phyloP scores from a whole-genome alignment of 345 rosid species.

The Acer negundo region DNA sequence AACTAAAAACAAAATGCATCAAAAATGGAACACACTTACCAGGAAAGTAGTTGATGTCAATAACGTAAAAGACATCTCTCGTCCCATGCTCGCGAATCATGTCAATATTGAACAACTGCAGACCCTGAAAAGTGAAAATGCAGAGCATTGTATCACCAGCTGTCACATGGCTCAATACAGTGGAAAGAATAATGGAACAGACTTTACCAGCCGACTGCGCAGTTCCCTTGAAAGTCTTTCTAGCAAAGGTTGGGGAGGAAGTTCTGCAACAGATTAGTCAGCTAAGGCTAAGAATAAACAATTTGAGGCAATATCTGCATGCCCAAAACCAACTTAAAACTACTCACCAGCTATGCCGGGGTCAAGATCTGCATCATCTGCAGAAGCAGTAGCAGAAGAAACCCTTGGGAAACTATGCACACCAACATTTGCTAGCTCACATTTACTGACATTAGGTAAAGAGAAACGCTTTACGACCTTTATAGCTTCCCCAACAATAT shows the following conservation, averaged over 20 bases:
- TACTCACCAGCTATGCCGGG: slow-evolving; percentile 64
- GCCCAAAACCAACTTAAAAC: background rate
- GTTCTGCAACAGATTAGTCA: slow-evolving; percentile 51
- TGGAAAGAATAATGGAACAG: background rate
- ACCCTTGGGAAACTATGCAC: slow-evolving; percentile 74
- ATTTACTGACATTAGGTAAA: slow-evolving; percentile 65
- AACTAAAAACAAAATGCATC: background rate
- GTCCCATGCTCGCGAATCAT: slow-evolving; percentile 83
- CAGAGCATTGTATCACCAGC: background rate
- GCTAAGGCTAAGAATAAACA: background rate
- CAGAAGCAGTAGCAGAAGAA: slow-evolving; percentile 86
- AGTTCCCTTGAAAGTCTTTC: slow-evolving; percentile 81
- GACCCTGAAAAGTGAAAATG: slow-evolving; percentile 63
- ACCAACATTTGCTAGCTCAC: slow-evolving; percentile 58
- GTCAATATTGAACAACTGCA: slow-evolving; percentile 80
- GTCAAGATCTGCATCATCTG: slow-evolving; percentile 81
- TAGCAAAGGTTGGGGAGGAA: slow-evolving; percentile 80
- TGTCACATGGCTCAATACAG: slow-evolving; percentile 11
- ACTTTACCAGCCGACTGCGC: slow-evolving; percentile 58
- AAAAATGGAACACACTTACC: slow-evolving; percentile 44
- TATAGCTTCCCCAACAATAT: slow-evolving; percentile 76
- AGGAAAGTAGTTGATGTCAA: slow-evolving; percentile 95
- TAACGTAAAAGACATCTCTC: slow-evolving; percentile 70
- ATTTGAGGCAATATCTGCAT: background rate
- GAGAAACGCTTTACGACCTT: slow-evolving; percentile 83